These are phyloP conservation scores for Caryopteris hybrid DNA, from an alignment of 305 asterid species.

Conservation along the genomic window DNA sequence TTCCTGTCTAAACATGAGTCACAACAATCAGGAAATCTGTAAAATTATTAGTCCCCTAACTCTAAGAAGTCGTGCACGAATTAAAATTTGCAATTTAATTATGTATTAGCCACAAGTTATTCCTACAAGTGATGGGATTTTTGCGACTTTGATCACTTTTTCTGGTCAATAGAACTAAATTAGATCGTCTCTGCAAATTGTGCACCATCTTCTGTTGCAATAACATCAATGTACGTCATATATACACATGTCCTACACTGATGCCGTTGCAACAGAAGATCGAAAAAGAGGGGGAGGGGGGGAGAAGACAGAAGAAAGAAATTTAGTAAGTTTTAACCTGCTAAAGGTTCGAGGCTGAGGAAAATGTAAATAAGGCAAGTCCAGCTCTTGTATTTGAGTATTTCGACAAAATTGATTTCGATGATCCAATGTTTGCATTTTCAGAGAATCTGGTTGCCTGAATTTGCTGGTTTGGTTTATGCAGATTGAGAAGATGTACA, in stretches of 20 bases:
- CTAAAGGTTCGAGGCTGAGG: constrained; percentile 61
- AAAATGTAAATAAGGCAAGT: constrained; percentile 51
- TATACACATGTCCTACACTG: too few species aligned
- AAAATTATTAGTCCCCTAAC: too few species aligned
- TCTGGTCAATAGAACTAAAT: too few species aligned
- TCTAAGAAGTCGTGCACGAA: too few species aligned
- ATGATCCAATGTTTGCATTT: constrained; percentile 24
- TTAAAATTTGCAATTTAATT: too few species aligned
- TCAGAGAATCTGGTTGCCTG: constrained; percentile 25
- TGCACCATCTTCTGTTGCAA: too few species aligned
- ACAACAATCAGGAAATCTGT: not conserved
- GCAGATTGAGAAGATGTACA: constrained; percentile 49
- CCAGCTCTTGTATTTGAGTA: constrained; percentile 26
- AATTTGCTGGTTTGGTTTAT: constrained; percentile 34
- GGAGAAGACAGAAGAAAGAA: not conserved
- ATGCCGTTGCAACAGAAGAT: too few species aligned
- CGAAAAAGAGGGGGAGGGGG: not conserved
- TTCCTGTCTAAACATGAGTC: constrained; percentile 47
- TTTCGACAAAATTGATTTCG: constrained; percentile 24
- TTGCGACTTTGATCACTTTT: too few species aligned
- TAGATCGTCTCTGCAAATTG: too few species aligned
- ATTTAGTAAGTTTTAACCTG: constrained; percentile 33
- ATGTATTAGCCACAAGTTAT: too few species aligned
- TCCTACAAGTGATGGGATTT: too few species aligned
- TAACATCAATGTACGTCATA: too few species aligned